Conservation (phyloP, 2,329 filamentous ascomycete genomes). For the Fusarium scirpi region DNA sequence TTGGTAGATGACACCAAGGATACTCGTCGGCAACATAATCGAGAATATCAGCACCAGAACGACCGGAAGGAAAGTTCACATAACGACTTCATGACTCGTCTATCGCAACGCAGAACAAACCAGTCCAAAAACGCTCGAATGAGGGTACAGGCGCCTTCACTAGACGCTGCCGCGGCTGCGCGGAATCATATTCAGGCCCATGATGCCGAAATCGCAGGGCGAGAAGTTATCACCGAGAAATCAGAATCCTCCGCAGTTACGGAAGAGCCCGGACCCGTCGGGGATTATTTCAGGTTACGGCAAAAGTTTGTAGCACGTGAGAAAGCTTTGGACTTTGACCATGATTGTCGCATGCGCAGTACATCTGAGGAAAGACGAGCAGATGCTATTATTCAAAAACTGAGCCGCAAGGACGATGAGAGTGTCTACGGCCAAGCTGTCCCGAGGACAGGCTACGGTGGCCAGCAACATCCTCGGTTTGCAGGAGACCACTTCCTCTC, state of each 20-base stretch:
- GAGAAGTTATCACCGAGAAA: neutral
- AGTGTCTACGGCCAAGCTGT: slow-evolving; percentile 52
- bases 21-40: slow-evolving; percentile 9
- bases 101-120: slow-evolving; percentile 23
- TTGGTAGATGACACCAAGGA: slow-evolving; percentile 22
- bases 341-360: slow-evolving; percentile 50
- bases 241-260: neutral
- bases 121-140: slow-evolving; percentile 13
- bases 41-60: slow-evolving; percentile 18
- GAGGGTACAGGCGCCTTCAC: neutral
- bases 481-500: slow-evolving; percentile 69
- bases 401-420: slow-evolving; percentile 54
- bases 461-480: slow-evolving; percentile 60
- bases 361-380: slow-evolving; percentile 53
- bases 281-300: slow-evolving; percentile 52
- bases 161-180: slow-evolving; percentile 40
- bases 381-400: slow-evolving; percentile 55
- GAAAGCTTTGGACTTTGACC: slow-evolving; percentile 56
- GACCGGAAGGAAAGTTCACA: slow-evolving; percentile 15
- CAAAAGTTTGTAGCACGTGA: slow-evolving; percentile 50
- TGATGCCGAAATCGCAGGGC: slow-evolving; percentile 40
- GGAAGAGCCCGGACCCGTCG: slow-evolving; percentile 17
- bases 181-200: slow-evolving; percentile 45
- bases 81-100: slow-evolving; percentile 24
- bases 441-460: slow-evolving; percentile 53